These are phyloP conservation scores for Chloroidium sp. DNA, from an alignment of 163 green algal genomes.

Conservation along the genomic window DNA sequence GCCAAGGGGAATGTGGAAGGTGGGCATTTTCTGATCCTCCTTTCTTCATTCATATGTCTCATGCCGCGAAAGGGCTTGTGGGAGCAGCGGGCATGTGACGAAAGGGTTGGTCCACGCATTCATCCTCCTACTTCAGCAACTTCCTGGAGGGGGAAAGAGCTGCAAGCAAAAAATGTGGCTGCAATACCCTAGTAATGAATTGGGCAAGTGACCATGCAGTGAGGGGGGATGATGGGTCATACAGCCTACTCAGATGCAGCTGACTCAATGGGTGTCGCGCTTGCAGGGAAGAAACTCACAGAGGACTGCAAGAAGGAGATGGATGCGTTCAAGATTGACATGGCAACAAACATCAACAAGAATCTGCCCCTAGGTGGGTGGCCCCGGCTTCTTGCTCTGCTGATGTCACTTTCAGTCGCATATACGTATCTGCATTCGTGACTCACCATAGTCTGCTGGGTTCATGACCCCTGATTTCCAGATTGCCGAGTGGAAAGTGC, in stretches of 20 bases:
- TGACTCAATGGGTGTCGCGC: too few species aligned
- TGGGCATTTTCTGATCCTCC: background rate
- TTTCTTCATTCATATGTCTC: background rate
- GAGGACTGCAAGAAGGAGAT: slow-evolving; percentile 49
- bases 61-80: background rate
- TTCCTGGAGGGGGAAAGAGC: background rate
- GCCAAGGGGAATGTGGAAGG: slow-evolving; percentile 24
- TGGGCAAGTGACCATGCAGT: too few species aligned
- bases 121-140: background rate
- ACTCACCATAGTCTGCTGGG: too few species aligned
- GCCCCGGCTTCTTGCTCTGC: background rate
- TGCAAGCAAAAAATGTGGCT: background rate
- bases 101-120: background rate
- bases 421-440: background rate
- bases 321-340: slow-evolving; percentile 54
- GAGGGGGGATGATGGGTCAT: background rate
- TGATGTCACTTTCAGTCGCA: background rate
- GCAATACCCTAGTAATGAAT: too few species aligned
- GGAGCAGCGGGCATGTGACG: background rate
- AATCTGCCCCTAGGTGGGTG: slow-evolving; percentile 59
- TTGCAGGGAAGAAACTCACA: slow-evolving; percentile 20
- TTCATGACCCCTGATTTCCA: too few species aligned
- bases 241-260: background rate
- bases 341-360: slow-evolving; percentile 64
- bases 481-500: too few species aligned